phyloP scores from a whole-genome alignment of 2,329 filamentous ascomycete genomes.

The Aspergillus tubingensis region DNA sequence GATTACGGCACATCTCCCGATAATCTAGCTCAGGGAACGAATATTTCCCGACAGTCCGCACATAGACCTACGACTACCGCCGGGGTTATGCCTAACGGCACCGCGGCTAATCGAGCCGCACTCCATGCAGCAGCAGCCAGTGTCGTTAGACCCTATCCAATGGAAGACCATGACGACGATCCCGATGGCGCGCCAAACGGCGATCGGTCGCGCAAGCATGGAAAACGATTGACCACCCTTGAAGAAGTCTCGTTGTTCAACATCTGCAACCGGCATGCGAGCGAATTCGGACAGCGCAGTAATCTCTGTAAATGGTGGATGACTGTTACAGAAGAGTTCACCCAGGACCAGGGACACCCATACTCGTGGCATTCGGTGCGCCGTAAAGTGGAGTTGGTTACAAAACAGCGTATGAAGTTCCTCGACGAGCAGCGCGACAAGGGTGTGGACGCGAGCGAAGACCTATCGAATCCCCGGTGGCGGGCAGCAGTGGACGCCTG shows the following conservation, averaged over 20 bases:
- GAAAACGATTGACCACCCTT: conserved; percentile 42
- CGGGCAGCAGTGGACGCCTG: conserved; percentile 42
- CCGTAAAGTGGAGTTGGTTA: conserved; percentile 44
- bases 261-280: conserved; percentile 42
- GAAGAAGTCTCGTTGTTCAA: conserved; percentile 45
- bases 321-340: conserved; percentile 42
- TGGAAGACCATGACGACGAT: conserved; percentile 1
- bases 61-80: background rate
- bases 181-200: conserved; percentile 2
- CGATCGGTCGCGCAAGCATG: conserved; percentile 34
- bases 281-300: conserved; percentile 42
- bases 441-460: conserved; percentile 27
- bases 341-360: conserved; percentile 38
- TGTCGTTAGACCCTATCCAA: background rate
- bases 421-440: conserved; percentile 38
- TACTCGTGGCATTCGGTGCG: conserved; percentile 48
- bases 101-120: background rate
- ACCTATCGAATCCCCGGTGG: conserved; percentile 42
- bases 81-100: background rate
- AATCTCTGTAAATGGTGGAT: conserved; percentile 48
- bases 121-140: background rate
- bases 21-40: background rate
- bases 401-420: conserved; percentile 44
- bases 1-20: background rate
- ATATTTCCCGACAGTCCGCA: background rate